Conservation (phyloP, 345 rosid genomes). For the Hypericum androsaemum region DNA sequence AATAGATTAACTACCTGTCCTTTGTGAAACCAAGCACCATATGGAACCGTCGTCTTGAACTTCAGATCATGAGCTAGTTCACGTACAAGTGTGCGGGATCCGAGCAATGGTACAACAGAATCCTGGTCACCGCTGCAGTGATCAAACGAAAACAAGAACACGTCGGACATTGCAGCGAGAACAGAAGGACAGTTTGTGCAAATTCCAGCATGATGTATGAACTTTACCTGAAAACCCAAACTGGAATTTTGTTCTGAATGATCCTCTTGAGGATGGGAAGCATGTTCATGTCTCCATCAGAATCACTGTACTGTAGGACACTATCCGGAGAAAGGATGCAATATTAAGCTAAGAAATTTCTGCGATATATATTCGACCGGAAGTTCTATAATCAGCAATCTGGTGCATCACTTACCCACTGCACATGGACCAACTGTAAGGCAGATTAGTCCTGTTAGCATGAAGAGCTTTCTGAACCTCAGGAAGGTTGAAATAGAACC, state of each 20-base stretch:
- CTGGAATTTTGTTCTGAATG: conserved; percentile 41
- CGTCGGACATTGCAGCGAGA: no score
- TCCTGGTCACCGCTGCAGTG: conserved; percentile 73
- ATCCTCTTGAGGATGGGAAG: conserved; percentile 72
- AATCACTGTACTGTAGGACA: conserved; percentile 41
- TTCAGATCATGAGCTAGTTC: conserved; percentile 66
- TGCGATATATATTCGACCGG: not conserved
- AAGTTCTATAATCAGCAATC: no score
- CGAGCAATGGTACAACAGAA: conserved; percentile 68
- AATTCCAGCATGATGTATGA: not conserved
- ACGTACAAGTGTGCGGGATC: conserved; percentile 64
- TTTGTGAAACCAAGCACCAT: conserved; percentile 87
- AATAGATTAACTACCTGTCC: conserved; percentile 44
- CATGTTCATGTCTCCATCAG: conserved; percentile 52
- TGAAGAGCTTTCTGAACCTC: conserved; percentile 91
- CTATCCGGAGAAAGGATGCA: conserved; percentile 25
- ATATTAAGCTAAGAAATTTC: not conserved
- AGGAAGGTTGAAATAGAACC: conserved; percentile 67
- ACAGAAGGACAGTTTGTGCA: no score
- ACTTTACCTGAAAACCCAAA: conserved; percentile 76
- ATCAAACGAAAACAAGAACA: no score
- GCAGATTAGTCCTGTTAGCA: conserved; percentile 59
- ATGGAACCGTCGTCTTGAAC: conserved; percentile 55
- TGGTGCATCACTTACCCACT: conserved; percentile 33
- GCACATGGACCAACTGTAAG: conserved; percentile 79